phyloP scores from a whole-genome alignment of 1,284 basidiomycete species.

The Microbotryomycetes sp. region DNA sequence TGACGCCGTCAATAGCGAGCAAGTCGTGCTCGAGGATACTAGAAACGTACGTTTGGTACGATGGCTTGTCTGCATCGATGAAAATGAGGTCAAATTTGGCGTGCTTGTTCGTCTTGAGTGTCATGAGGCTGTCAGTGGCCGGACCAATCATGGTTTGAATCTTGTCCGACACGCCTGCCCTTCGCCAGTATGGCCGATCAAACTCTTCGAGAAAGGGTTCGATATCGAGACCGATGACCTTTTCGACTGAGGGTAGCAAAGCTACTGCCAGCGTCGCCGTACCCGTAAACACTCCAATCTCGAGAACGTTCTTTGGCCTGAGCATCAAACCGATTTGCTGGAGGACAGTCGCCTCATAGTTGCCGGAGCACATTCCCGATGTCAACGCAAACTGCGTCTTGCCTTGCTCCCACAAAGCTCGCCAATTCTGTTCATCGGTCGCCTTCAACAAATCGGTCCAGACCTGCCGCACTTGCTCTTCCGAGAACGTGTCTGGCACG shows the following conservation, averaged over 20 bases:
- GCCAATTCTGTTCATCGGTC: constrained; percentile 28
- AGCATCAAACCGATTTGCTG: constrained; percentile 10
- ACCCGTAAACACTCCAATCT: constrained; percentile 30
- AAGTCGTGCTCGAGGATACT: constrained; percentile 34
- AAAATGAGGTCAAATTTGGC: constrained; percentile 40
- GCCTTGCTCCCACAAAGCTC: constrained; percentile 10
- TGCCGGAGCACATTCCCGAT: constrained; percentile 27
- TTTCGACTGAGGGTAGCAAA: constrained; percentile 23
- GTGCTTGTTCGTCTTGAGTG: constrained; percentile 24
- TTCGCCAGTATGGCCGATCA: constrained; percentile 35
- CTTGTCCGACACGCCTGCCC: constrained; percentile 30
- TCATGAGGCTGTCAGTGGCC: constrained; percentile 33
- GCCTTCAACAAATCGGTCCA: constrained; percentile 25
- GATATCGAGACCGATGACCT: constrained; percentile 38
- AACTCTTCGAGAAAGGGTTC: constrained; percentile 37
- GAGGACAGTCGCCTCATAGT: constrained; percentile 14
- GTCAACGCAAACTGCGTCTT: constrained; percentile 21
- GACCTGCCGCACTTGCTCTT: background rate
- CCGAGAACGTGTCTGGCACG: constrained; percentile 1
- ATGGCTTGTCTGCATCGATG: constrained; percentile 41
- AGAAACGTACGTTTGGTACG: constrained; percentile 36
- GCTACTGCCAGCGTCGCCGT: constrained; percentile 30
- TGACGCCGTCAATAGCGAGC: constrained; percentile 32
- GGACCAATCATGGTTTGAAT: constrained; percentile 34
- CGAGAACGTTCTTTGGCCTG: constrained; percentile 4